Conservation (phyloP, 805 yeast genomes). For the Schwanniomyces occidentalis region DNA sequence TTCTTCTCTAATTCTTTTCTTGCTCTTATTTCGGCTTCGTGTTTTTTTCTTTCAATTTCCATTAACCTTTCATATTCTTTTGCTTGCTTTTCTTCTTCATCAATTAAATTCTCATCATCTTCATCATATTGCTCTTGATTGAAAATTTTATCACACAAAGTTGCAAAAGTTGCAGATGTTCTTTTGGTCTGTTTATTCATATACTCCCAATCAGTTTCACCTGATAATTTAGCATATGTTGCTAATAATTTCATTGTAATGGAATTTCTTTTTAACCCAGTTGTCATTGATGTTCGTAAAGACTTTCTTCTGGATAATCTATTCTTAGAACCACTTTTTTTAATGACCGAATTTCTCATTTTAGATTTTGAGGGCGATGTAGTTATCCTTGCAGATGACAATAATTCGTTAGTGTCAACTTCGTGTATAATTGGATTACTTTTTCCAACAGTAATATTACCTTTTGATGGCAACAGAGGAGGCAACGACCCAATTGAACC, state of each 20-base stretch:
- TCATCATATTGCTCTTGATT: conserved; percentile 59
- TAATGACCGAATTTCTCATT: conserved; percentile 31
- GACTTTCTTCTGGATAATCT: conserved; percentile 36
- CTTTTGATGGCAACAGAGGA: conserved; percentile 45
- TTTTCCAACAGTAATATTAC: conserved; percentile 19
- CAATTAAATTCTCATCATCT: conserved; percentile 48
- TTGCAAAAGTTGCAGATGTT: conserved; percentile 76
- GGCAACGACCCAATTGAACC: conserved; percentile 30
- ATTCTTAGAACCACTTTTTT: conserved; percentile 26
- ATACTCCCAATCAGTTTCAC: conserved; percentile 65
- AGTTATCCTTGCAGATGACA: conserved; percentile 29
- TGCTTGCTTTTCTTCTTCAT: conserved; percentile 44
- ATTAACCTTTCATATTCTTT: conserved; percentile 47
- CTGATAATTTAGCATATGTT: conserved; percentile 69
- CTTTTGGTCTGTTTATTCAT: conserved; percentile 73
- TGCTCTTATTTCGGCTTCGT: conserved; percentile 52
- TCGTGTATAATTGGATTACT: conserved; percentile 19
- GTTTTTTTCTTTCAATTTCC: conserved; percentile 48
- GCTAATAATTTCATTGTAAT: conserved; percentile 70
- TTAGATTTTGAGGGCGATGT: conserved; percentile 17
- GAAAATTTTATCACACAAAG: conserved; percentile 73
- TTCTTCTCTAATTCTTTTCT: conserved; percentile 47
- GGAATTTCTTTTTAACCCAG: conserved; percentile 62
- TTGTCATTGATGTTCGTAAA: conserved; percentile 38
- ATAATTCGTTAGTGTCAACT: conserved; percentile 15